Percentiles rank a stretch among this genome's conserved stretches.
phyloP scores from a whole-genome alignment of 768 basidiomycete genomes.

The Podaxis sp. region DNA sequence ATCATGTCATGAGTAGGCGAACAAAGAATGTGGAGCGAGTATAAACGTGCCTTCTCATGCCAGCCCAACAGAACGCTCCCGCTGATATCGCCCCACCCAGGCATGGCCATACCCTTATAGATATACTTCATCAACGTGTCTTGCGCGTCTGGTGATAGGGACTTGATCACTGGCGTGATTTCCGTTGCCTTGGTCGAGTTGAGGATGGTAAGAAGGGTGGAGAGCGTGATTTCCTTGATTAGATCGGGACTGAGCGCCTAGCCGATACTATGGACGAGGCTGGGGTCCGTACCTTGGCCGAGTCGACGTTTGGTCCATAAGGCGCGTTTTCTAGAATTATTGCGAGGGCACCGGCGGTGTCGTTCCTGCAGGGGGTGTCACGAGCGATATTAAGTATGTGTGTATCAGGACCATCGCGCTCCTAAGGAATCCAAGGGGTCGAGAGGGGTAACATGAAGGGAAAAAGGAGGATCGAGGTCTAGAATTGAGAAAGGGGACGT shows the following conservation, averaged over 20 bases:
- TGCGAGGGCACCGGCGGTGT: slow-evolving; percentile 71
- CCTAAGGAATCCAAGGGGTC: neutral
- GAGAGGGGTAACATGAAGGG: neutral
- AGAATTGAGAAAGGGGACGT: slow-evolving; percentile 26
- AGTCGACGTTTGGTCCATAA: slow-evolving; percentile 85
- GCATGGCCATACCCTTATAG: slow-evolving; percentile 92
- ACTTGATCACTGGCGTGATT: slow-evolving; percentile 72
- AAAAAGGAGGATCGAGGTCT: neutral
- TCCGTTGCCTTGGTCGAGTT: slow-evolving; percentile 94
- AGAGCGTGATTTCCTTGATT: slow-evolving; percentile 64
- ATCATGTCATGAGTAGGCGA: slow-evolving; percentile 8
- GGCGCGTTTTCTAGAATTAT: slow-evolving; percentile 77
- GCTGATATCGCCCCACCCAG: slow-evolving; percentile 59
- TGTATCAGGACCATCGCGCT: neutral
- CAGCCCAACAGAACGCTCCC: slow-evolving; percentile 73
- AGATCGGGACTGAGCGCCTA: neutral
- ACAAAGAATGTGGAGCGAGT: neutral
- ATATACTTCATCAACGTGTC: slow-evolving; percentile 97
- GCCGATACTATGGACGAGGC: neutral
- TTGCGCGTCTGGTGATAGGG: slow-evolving; percentile 70
- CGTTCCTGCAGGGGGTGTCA: slow-evolving; percentile 51
- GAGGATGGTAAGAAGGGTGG: slow-evolving; percentile 81
- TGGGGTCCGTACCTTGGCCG: slow-evolving; percentile 74
- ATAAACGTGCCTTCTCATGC: slow-evolving; percentile 86
- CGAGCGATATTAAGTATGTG: neutral